Conservation (phyloP, 2,329 filamentous ascomycete genomes). For the Penicillium sp. region DNA sequence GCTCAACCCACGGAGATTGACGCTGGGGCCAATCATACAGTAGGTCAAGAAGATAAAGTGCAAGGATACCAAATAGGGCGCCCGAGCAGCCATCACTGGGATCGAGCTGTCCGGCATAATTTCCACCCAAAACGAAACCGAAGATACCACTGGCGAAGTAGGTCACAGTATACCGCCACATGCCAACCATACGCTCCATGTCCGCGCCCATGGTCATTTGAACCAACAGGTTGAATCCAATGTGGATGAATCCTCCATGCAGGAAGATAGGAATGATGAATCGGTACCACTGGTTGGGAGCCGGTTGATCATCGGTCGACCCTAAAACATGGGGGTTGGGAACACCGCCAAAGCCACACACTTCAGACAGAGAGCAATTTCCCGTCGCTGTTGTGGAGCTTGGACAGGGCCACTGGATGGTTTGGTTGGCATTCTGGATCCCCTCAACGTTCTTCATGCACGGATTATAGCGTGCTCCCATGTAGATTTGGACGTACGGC, state of each 20-base stretch:
- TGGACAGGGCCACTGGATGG: slow-evolving; percentile 70
- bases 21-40: slow-evolving; percentile 90
- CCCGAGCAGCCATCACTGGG: slow-evolving; percentile 88
- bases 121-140: slow-evolving; percentile 90
- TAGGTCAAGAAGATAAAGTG: slow-evolving; percentile 81
- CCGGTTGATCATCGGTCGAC: slow-evolving; percentile 55
- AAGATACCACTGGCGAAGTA: slow-evolving; percentile 93
- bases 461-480: slow-evolving; percentile 87
- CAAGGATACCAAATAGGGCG: slow-evolving; percentile 85
- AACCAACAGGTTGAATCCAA: slow-evolving; percentile 89
- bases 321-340: slow-evolving; percentile 59
- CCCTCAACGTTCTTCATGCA: slow-evolving; percentile 78
- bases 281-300: slow-evolving; percentile 92
- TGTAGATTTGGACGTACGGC: slow-evolving; percentile 85
- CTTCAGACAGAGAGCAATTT: slow-evolving; percentile 68
- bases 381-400: slow-evolving; percentile 63
- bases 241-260: slow-evolving; percentile 90
- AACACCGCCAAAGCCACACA: slow-evolving; percentile 81
- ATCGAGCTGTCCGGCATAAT: slow-evolving; percentile 79
- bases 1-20: slow-evolving; percentile 70
- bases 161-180: slow-evolving; percentile 81
- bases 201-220: slow-evolving; percentile 88
- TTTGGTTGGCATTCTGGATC: slow-evolving; percentile 37
- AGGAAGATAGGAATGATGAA: slow-evolving; percentile 96
- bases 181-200: slow-evolving; percentile 87